A percentile compares a stretch with the other conserved stretches of the same genome.
Conservation (phyloP, 148 eudicot species). For the Chenopodium album region DNA sequence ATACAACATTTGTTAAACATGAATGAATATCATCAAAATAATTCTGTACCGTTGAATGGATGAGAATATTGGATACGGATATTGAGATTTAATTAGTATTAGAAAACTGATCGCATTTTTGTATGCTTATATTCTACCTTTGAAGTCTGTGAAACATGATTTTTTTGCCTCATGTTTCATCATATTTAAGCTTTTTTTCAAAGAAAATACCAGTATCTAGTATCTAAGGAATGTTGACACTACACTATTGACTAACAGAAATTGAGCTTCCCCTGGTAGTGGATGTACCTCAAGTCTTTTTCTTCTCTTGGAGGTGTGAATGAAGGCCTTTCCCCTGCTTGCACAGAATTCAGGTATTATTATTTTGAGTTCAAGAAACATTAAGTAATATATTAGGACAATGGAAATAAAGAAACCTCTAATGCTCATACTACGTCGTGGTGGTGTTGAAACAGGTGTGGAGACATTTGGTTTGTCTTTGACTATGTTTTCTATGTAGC, state of each 20-base stretch:
- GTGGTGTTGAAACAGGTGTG: slow-evolving; percentile 29
- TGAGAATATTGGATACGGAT: background rate
- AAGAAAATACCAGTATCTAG: too few relatives aligned
- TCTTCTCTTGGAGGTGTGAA: slow-evolving; percentile 21
- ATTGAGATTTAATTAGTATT: background rate
- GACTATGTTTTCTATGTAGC: slow-evolving; percentile 41
- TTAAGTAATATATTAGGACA: background rate
- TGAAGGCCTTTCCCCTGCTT: slow-evolving; percentile 44
- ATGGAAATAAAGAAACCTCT: slow-evolving; percentile 32
- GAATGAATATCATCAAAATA: slow-evolving; percentile 23
- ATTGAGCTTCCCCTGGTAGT: background rate
- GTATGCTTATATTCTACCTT: background rate
- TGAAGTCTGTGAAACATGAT: background rate
- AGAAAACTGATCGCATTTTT: background rate
- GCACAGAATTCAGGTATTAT: slow-evolving; percentile 18
- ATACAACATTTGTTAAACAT: slow-evolving; percentile 30
- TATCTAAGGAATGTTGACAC: background rate
- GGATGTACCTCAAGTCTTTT: slow-evolving; percentile 24
- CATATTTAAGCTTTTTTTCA: background rate
- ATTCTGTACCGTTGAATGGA: background rate
- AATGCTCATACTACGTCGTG: slow-evolving; percentile 33
- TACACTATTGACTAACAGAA: background rate
- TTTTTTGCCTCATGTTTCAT: background rate
- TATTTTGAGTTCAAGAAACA: slow-evolving; percentile 12
- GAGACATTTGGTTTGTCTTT: slow-evolving; percentile 25